Conservation (phyloP, 1,284 basidiomycete species). For the Bondarzewia mesenterica region DNA sequence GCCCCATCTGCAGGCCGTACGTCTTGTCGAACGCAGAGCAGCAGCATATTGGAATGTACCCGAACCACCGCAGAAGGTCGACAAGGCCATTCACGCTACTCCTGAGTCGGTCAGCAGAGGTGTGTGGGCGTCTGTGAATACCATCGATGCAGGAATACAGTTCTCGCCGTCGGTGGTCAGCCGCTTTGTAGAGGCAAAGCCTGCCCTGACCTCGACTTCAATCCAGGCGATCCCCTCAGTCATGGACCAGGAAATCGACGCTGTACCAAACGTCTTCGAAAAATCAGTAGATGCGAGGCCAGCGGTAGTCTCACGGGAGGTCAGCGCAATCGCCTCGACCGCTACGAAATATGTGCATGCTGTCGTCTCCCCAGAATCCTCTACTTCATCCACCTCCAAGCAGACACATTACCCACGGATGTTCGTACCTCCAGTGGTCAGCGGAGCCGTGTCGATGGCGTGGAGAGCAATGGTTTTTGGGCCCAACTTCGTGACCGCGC, state of each 20-base stretch:
- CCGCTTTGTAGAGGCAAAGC: constrained; percentile 21
- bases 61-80: constrained; percentile 19
- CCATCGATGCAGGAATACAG: constrained; percentile 38
- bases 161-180: constrained; percentile 37
- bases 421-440: constrained; percentile 13
- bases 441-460: constrained; percentile 12
- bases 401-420: constrained; percentile 3
- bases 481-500: constrained; percentile 14
- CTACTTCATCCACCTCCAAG: not conserved
- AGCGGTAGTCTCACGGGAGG: constrained; percentile 6
- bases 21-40: constrained; percentile 48
- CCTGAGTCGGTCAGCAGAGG: constrained; percentile 36
- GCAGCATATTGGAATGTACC: constrained; percentile 24
- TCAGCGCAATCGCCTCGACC: constrained; percentile 8
- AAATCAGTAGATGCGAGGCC: constrained; percentile 8
- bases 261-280: constrained; percentile 7
- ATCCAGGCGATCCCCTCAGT: constrained; percentile 25
- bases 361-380: not conserved
- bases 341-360: constrained; percentile 8
- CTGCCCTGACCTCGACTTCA: constrained; percentile 17
- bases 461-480: constrained; percentile 15
- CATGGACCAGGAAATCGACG: constrained; percentile 6
- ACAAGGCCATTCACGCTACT: constrained; percentile 49
- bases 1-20: constrained; percentile 59
- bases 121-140: constrained; percentile 39